Evolutionary conservation across 192 early-diverging fungal species (phyloP).

Genomic region (Rhizophagus prolifer): DNA sequence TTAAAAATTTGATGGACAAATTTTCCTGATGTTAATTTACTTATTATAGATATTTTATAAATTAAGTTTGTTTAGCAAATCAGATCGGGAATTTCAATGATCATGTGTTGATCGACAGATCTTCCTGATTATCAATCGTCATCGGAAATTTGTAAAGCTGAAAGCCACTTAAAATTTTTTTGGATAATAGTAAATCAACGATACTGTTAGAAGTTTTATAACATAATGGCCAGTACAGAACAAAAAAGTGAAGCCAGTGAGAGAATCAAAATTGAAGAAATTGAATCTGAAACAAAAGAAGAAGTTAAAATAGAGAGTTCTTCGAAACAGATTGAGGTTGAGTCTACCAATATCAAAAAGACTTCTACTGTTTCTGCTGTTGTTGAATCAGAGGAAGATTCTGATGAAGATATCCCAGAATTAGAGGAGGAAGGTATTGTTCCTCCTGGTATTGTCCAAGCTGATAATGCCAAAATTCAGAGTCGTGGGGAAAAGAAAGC

Average conservation of each 20-base stretch:
- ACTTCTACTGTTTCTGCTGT: not conserved
- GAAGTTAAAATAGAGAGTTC: not conserved
- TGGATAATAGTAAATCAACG: too few species aligned
- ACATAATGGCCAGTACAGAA: not conserved
- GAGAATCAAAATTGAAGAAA: not conserved
- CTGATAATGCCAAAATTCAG: slow-evolving; percentile 47
- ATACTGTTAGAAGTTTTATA: not conserved
- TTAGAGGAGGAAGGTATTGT: slow-evolving; percentile 35
- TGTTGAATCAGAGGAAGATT: slow-evolving; percentile 36
- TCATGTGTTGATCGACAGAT: too few species aligned
- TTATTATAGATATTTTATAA: too few species aligned
- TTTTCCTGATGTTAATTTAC: too few species aligned
- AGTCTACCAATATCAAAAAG: slow-evolving; percentile 6
- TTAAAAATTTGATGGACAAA: too few species aligned
- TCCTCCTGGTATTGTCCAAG: slow-evolving; percentile 18
- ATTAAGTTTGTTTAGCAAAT: too few species aligned
- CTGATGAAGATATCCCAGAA: slow-evolving; percentile 42
- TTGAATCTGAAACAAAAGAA: not conserved
- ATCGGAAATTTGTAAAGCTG: too few species aligned
- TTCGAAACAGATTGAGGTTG: not conserved
- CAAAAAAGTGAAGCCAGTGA: not conserved
- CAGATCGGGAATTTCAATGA: too few species aligned
- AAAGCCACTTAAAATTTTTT: too few species aligned
- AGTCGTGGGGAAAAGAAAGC: slow-evolving; percentile 94
- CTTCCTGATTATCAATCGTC: too few species aligned